Evolutionary conservation across 75 land plant genomes (phyloP).

Genomic region (Picea glauca): DNA sequence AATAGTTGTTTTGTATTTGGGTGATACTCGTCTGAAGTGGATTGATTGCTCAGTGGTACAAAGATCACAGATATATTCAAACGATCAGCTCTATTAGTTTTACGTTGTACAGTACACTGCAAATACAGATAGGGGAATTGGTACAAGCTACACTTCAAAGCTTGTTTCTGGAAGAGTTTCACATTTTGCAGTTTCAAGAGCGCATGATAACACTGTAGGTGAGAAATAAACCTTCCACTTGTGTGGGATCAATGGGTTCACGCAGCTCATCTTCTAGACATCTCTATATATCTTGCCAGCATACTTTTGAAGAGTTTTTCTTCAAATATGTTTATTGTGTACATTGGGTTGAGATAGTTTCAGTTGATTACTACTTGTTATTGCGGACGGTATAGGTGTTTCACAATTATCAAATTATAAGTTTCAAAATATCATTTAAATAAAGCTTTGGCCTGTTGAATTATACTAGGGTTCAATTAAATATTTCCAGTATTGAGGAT

Average conservation of each 20-base stretch:
- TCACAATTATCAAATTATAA: background rate
- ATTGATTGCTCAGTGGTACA: background rate
- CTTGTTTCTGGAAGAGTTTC: constrained; percentile 1
- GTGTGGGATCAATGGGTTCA: background rate
- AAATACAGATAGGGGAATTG: constrained; percentile 8
- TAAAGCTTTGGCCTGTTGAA: background rate
- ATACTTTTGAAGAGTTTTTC: background rate
- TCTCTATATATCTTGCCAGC: background rate
- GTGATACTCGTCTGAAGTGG: background rate
- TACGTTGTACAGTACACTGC: constrained; percentile 2
- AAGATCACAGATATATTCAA: background rate
- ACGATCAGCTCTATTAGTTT: constrained; percentile 1
- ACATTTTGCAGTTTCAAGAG: background rate
- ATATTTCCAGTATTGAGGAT: background rate
- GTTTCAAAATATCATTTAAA: background rate
- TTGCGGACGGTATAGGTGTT: background rate
- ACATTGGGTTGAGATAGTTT: background rate
- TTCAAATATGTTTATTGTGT: background rate
- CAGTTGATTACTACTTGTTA: background rate
- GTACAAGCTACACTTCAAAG: constrained; percentile 8
- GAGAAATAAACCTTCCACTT: background rate
- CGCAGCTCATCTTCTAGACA: background rate
- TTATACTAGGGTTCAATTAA: too few species aligned
- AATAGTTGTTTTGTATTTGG: constrained; percentile 11
- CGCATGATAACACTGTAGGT: background rate